These are phyloP conservation scores for Fusarium buharicum DNA, from an alignment of 2,329 filamentous ascomycete genomes.

Conservation along the genomic window DNA sequence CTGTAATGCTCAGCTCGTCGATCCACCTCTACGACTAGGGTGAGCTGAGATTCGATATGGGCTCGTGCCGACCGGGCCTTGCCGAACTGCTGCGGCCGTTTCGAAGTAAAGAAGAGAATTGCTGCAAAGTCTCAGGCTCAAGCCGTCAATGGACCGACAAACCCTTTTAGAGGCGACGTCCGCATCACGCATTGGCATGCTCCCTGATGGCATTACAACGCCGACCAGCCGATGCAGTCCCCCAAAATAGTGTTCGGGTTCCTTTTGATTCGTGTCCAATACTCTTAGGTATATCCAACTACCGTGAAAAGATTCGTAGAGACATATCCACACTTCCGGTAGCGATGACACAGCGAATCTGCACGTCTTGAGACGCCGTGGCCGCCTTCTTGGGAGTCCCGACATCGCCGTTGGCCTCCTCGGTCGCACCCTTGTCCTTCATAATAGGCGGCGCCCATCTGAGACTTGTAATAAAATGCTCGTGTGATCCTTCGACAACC, in stretches of 20 bases:
- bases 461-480: constrained; percentile 86
- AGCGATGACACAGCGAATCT: constrained; percentile 85
- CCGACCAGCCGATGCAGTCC: neutral
- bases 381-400: constrained; percentile 37
- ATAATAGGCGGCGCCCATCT: constrained; percentile 77
- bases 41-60: constrained; percentile 6
- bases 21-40: neutral
- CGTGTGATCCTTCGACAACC: constrained; percentile 78
- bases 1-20: neutral
- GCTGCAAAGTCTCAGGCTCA: neutral
- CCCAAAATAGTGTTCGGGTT: neutral
- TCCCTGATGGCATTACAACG: neutral
- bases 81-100: constrained; percentile 7
- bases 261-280: constrained; percentile 29
- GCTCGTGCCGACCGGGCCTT: neutral
- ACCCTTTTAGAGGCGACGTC: neutral
- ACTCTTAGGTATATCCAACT: constrained; percentile 34
- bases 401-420: constrained; percentile 36
- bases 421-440: constrained; percentile 33
- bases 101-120: constrained; percentile 22
- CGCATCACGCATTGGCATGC: neutral
- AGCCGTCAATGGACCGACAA: neutral
- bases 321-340: constrained; percentile 75
- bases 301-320: constrained; percentile 77
- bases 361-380: constrained; percentile 57